Evolutionary conservation across 1,284 basidiomycete species (phyloP), one percentile per base, ranked within the genome.

Genomic region (Microbotryum lychnidis-dioicae): DNA sequence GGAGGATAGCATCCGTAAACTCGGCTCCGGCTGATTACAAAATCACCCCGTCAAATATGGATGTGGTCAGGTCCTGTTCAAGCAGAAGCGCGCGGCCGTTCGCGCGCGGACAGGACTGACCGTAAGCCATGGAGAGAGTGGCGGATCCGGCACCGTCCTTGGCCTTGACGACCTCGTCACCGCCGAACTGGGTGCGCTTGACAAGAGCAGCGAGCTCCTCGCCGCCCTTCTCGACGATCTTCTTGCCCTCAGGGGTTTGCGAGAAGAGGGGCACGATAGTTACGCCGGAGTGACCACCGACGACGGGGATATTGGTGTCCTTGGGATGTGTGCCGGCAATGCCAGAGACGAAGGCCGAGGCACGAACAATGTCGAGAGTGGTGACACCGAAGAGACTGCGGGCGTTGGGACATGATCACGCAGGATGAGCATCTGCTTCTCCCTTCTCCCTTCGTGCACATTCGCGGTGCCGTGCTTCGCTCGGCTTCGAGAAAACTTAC

Each of bases 211-310:
- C 79, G 75, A 86, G 84, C 42, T 74, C 78, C 74, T 87, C 87
- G 60, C 85, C 89, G 31, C 80, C 80, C 50, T 75, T 73, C 75
- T 78, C 76, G 70, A 87, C 75, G 47, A 68, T 56, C 64, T 66
- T 66, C 62, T 66, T 66, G 63, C 70, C 71, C 21, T 68, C 70
- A 9, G 76, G 69, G 52, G 81, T 81, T 79, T 97, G 94, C 50
- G 89, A 91, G 72, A 98, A 84, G 54, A 98, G 82, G 50, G 94
- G 94, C 27, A 98, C 87, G 75, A 98, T 98, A 64, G 94, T 98
- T 53, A 87, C 81, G 71, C 96, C 94, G 51, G 88, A 91, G 85
- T 98, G 94, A 52, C 96, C 94, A 73, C 96, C 94, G 62, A 97
- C 80, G 69, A 97, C 93, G 64, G 92, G 87, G 67, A 97, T 83